phyloP scores from a whole-genome alignment of 495 filamentous ascomycete species.

The Amphirosellinia nigrospora region DNA sequence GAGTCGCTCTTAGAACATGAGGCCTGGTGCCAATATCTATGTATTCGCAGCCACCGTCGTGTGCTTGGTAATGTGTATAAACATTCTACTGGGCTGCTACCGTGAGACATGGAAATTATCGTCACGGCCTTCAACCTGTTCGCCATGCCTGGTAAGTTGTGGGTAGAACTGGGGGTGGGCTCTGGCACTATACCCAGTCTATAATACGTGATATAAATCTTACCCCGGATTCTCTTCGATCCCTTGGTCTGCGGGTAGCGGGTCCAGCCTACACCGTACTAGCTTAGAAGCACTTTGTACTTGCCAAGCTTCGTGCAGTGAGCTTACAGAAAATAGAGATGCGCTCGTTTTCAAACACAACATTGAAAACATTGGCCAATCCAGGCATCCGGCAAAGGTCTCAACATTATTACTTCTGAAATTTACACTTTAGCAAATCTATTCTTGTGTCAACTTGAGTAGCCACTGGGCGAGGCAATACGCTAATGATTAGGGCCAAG shows the following conservation, averaged over 20 bases:
- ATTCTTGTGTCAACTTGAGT: neutral
- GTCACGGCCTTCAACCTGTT: neutral
- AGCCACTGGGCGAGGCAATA: neutral
- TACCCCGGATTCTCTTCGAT: conserved; percentile 25
- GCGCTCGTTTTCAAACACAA: neutral
- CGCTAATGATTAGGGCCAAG: neutral
- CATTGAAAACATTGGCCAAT: neutral
- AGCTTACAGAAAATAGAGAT: neutral
- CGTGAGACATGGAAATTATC: neutral
- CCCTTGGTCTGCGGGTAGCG: conserved; percentile 20
- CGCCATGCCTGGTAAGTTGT: neutral
- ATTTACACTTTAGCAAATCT: neutral
- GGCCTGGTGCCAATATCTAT: neutral
- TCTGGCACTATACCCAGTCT: conserved; percentile 16
- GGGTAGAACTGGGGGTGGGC: conserved; percentile 7
- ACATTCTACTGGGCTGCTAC: too few species aligned
- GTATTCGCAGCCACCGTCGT: neutral
- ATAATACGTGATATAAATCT: conserved; percentile 25
- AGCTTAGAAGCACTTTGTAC: neutral
- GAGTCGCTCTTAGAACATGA: neutral
- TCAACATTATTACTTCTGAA: neutral
- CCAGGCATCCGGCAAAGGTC: neutral
- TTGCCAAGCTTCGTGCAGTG: neutral
- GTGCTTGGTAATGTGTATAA: neutral
- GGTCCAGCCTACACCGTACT: conserved; percentile 22